These are phyloP conservation scores for Camellia lanceoleosa DNA, from an alignment of 148 eudicot genomes.

Conservation along the genomic window DNA sequence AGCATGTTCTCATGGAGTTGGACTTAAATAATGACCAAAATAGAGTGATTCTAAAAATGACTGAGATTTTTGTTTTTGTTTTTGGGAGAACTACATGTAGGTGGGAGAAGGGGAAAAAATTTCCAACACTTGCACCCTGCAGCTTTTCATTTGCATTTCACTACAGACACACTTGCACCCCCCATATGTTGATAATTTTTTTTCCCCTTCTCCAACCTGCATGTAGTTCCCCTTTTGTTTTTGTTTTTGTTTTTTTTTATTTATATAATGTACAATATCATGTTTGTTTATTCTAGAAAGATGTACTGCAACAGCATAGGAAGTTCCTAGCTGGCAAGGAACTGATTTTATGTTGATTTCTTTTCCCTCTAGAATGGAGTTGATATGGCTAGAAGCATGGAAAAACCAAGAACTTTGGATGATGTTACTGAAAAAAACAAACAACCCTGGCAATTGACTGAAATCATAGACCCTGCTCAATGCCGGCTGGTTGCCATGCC, in stretches of 20 bases:
- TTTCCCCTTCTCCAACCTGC: too few relatives aligned
- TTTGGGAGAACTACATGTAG: neutral
- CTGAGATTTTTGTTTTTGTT: neutral
- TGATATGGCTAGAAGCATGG: slow-evolving; percentile 62
- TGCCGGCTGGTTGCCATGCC: slow-evolving; percentile 84
- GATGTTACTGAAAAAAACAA: slow-evolving; percentile 62
- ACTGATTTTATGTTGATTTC: neutral
- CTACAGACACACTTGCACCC: too few relatives aligned
- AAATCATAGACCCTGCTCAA: slow-evolving; percentile 72
- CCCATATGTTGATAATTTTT: too few relatives aligned
- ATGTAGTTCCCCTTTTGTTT: too few relatives aligned
- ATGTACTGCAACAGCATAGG: neutral
- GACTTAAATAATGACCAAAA: neutral
- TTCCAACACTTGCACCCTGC: too few relatives aligned
- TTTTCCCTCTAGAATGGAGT: slow-evolving; percentile 52
- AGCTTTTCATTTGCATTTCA: too few relatives aligned
- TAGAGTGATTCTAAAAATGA: neutral
- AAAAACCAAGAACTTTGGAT: slow-evolving; percentile 68
- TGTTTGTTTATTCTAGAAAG: slow-evolving; percentile 8
- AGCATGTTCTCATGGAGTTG: neutral
- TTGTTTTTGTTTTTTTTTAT: neutral
- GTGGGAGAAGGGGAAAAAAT: too few relatives aligned
- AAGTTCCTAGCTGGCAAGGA: neutral
- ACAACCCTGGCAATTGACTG: slow-evolving; percentile 82
- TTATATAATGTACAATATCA: neutral